These are phyloP conservation scores for Acacia acuminata DNA, from an alignment of 306 rosid species.

Conservation along the genomic window DNA sequence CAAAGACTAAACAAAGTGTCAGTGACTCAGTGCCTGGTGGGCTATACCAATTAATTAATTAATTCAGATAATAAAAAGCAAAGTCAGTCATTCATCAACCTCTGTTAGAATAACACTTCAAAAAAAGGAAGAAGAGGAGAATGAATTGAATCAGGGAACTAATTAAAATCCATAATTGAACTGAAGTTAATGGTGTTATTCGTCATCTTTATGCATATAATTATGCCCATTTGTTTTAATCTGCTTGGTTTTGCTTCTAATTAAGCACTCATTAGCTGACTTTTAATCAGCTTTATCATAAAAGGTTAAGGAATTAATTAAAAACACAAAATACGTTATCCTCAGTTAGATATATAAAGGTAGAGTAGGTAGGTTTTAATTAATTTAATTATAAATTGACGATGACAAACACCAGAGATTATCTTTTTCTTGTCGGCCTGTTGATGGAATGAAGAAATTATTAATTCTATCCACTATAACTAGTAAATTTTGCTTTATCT, in stretches of 20 bases:
- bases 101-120: not conserved
- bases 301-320: not conserved
- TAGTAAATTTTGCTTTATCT: not conserved
- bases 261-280: not conserved
- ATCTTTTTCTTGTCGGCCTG: not conserved
- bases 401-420: not conserved
- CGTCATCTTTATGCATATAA: not conserved
- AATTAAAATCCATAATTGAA: not conserved
- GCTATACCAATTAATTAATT: not conserved
- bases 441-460: not conserved
- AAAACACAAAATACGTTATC: not conserved
- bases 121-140: not conserved
- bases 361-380: not conserved
- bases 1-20: slow-evolving; percentile 4
- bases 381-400: not conserved
- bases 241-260: not conserved
- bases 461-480: not conserved
- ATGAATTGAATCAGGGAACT: not conserved
- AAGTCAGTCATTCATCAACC: not conserved
- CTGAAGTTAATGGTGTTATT: slow-evolving; percentile 21
- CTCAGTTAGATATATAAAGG: not conserved
- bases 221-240: not conserved
- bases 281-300: not conserved
- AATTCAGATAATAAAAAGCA: not conserved
- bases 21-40: slow-evolving; percentile 22